Conservation (phyloP, 192 early-diverging fungal species). For the Physocladia obscura region DNA sequence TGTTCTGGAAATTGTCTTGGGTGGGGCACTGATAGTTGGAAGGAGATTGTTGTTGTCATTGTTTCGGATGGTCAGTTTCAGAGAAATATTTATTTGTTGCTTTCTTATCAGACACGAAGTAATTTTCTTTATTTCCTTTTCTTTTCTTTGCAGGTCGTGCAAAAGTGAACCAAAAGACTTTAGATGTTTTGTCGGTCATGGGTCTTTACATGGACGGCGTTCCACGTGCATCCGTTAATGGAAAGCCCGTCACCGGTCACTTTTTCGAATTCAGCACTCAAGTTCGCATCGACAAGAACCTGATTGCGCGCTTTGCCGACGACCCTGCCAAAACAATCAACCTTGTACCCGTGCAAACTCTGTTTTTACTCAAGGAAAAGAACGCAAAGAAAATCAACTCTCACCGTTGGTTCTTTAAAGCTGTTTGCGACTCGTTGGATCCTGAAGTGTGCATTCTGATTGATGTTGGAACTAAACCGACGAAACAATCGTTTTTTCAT, state of each 20-base stretch:
- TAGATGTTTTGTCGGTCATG: slow-evolving; percentile 66
- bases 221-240: slow-evolving; percentile 42
- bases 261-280: slow-evolving; percentile 60
- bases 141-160: slow-evolving; percentile 8
- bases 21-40: slow-evolving; percentile 66
- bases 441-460: slow-evolving; percentile 71
- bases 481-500: slow-evolving; percentile 52
- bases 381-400: slow-evolving; percentile 82
- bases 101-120: no score
- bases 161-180: slow-evolving; percentile 73
- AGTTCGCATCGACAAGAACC: slow-evolving; percentile 66
- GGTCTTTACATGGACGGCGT: slow-evolving; percentile 60
- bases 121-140: slow-evolving; percentile 5
- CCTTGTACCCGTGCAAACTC: slow-evolving; percentile 74
- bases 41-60: slow-evolving; percentile 71
- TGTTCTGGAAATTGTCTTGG: slow-evolving; percentile 57
- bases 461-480: slow-evolving; percentile 76
- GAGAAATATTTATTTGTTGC: no score
- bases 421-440: slow-evolving; percentile 62
- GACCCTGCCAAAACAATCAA: slow-evolving; percentile 49
- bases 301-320: slow-evolving; percentile 64
- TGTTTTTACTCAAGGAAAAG: slow-evolving; percentile 91
- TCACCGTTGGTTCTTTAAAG: slow-evolving; percentile 76
- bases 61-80: slow-evolving; percentile 71
- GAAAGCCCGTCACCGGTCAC: slow-evolving; percentile 48